A percentile compares a stretch with the other conserved stretches of the same genome.
phyloP scores from a whole-genome alignment of 495 filamentous ascomycete species.

The Aspergillus sclerotioniger region DNA sequence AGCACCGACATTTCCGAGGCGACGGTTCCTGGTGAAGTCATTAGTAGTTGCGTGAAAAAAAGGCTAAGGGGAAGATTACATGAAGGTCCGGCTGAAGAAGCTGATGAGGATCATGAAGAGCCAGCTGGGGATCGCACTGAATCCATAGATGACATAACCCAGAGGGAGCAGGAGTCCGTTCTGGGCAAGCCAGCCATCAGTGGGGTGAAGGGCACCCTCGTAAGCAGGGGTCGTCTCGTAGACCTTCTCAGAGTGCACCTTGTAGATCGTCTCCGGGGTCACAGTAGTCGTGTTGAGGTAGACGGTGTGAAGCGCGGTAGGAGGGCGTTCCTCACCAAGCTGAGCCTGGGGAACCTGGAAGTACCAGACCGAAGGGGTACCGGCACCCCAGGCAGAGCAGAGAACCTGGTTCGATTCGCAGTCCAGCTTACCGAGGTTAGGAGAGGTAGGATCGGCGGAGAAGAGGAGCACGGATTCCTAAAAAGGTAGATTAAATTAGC shows the following conservation, averaged over 20 bases:
- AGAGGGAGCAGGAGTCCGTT: constrained; percentile 61
- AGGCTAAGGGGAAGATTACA: constrained; percentile 59
- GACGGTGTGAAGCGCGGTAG: constrained; percentile 53
- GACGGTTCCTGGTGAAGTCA: constrained; percentile 35
- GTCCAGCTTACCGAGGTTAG: constrained; percentile 69
- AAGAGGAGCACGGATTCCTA: constrained; percentile 69
- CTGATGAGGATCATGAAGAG: constrained; percentile 77
- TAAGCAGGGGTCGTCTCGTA: constrained; percentile 55
- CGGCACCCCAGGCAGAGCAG: constrained; percentile 77
- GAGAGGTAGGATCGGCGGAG: constrained; percentile 61
- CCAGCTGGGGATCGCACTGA: constrained; percentile 64
- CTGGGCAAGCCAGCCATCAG: constrained; percentile 68
- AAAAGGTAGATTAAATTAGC: constrained; percentile 15
- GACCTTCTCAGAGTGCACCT: constrained; percentile 61
- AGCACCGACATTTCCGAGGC: constrained; percentile 36
- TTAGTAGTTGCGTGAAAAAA: constrained; percentile 18
- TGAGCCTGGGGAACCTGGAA: constrained; percentile 65
- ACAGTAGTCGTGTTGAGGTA: constrained; percentile 65
- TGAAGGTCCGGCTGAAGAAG: constrained; percentile 76
- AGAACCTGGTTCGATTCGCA: constrained; percentile 78
- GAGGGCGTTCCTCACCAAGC: constrained; percentile 35
- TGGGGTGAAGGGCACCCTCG: constrained; percentile 78
- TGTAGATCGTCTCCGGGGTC: constrained; percentile 58
- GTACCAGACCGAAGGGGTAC: constrained; percentile 69
- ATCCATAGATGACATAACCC: constrained; percentile 64